Evolutionary conservation across 768 basidiomycete species (phyloP), one percentile per base, ranked within the genome.

Genomic region (Phanerochaete carnosa): DNA sequence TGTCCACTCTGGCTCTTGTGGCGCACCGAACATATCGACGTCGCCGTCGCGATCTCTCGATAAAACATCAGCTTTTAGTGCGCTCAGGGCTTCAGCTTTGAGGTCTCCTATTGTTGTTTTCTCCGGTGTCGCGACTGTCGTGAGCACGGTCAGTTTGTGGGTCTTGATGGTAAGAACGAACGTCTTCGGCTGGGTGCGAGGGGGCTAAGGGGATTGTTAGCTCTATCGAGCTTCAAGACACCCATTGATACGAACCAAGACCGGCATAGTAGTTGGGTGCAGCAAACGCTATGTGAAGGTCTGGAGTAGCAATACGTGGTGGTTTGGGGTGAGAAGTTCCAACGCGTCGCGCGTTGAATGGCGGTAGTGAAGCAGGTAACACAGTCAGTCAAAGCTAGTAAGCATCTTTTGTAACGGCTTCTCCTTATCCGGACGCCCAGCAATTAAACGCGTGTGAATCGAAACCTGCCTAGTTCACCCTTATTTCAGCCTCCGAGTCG

Each of bases 151-250:
- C 55, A 88, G 74, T 64, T 84, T 89, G 76, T 91, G 88, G 0
- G 89, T 87, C 67, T 88, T 90, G 64, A 91, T 72, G n/a, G 84
- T 77, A 19, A 92, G 68, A 57, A 89, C 85, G 73, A 86, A 86
- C 52, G 83, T 76, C 73, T 86, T 89, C 8, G 86, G 85, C 43
- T 79, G 79, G 15, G 76, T 64, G 68, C 82, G 80, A 13, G 76
- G 79, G 28, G 85, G 84, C 88, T 85, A 39, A 49, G 11, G 26
- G 23, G 3, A 39, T 33, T 3, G 35, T 9, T 25, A 7, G 25
- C 25, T 8, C 29, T 13, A 8, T 32, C 30, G 11, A 26, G 13
- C 12, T 9, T 25, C 49, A 22, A 50, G 12, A 25, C 30, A 50
- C 23, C n/a, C n/a, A n/a, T n/a, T n/a, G n/a, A 26, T n/a, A 32